These are phyloP conservation scores for Starmerella ratchasimensis DNA, from an alignment of 805 yeast species.

Conservation along the genomic window DNA sequence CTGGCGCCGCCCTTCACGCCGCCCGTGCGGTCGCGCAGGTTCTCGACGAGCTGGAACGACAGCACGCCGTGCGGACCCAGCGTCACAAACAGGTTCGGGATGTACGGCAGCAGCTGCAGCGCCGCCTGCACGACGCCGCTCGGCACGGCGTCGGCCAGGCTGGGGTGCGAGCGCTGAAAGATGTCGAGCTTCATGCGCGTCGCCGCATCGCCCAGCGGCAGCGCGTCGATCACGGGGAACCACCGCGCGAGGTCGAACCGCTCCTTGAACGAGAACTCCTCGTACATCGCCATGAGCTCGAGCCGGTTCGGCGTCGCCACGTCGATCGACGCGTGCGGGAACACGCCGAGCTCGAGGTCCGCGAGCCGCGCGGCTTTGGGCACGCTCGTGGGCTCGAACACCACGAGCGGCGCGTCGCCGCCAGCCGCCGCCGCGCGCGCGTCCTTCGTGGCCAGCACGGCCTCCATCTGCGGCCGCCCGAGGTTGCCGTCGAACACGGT, in stretches of 20 bases:
- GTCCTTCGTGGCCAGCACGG: conserved; percentile 20
- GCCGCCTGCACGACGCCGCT: conserved; percentile 45
- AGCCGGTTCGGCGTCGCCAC: conserved; percentile 55
- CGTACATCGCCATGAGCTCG: conserved; percentile 46
- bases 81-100: conserved; percentile 53
- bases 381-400: conserved; percentile 68
- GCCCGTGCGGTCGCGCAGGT: conserved; percentile 21
- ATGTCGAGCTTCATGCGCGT: conserved; percentile 22
- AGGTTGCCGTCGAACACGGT: conserved; percentile 61
- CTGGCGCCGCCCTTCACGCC: conserved; percentile 18
- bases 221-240: conserved; percentile 59
- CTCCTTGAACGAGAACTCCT: conserved; percentile 33
- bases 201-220: conserved; percentile 32
- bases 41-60: conserved; percentile 27
- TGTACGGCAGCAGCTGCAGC: conserved; percentile 58
- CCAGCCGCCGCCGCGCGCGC: too few species aligned
- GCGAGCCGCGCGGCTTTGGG: conserved; percentile 45
- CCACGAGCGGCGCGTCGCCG: conserved; percentile 12
- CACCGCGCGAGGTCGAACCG: conserved; percentile 46
- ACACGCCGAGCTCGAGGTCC: conserved; percentile 28
- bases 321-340: conserved; percentile 34
- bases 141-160: conserved; percentile 24
- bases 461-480: conserved; percentile 31
- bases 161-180: conserved; percentile 20
- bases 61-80: conserved; percentile 54